A percentile compares a stretch with the other conserved stretches of the same genome.
These are phyloP conservation scores for Funneliformis geosporum DNA, from an alignment of 192 early-diverging fungal genomes.

Conservation along the genomic window DNA sequence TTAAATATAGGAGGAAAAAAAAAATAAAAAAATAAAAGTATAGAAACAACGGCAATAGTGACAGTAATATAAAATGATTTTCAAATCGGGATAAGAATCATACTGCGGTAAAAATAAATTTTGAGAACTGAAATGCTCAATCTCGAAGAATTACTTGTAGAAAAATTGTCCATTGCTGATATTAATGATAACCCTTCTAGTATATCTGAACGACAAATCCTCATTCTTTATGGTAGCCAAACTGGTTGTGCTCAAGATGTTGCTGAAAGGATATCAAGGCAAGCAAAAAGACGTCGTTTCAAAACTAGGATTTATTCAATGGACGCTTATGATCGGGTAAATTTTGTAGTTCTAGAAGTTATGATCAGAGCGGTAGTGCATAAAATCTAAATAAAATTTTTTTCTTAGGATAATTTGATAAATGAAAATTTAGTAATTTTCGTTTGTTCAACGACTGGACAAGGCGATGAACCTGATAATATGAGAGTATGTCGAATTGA, in stretches of 20 bases:
- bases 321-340: slow-evolving; percentile 74
- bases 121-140: background rate
- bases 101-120: no score
- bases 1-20: no score
- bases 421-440: slow-evolving; percentile 73
- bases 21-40: no score
- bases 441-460: slow-evolving; percentile 91
- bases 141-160: background rate
- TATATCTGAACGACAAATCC: slow-evolving; percentile 41
- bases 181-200: background rate
- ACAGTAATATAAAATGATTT: no score
- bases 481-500: slow-evolving; percentile 69
- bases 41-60: no score
- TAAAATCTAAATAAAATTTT: background rate
- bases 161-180: background rate
- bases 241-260: slow-evolving; percentile 93
- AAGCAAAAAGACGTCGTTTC: slow-evolving; percentile 79
- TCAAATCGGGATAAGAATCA: no score
- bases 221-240: slow-evolving; percentile 90
- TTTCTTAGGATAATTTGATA: slow-evolving; percentile 53
- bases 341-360: no score
- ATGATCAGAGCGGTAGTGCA: no score
- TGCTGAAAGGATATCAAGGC: slow-evolving; percentile 77
- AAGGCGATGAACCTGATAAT: slow-evolving; percentile 88
- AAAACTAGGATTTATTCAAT: slow-evolving; percentile 61